Base-by-base conservation (phyloP, 352 stramenopile genomes). In the Phytophthora macrochlamydospora region DNA sequence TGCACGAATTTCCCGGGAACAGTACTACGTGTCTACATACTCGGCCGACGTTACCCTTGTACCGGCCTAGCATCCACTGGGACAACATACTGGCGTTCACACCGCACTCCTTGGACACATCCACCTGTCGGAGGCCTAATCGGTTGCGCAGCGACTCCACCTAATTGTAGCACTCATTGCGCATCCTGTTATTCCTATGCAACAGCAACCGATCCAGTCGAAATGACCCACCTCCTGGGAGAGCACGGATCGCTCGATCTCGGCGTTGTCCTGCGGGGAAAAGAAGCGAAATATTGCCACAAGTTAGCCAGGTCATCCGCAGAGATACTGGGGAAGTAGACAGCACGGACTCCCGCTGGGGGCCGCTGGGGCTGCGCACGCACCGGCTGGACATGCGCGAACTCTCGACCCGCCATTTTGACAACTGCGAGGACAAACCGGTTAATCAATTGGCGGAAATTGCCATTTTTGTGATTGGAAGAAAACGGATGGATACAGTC, bases 1-100 rank as follows among this genome's bases (percentile, higher is more conserved):
- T 24, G 18, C 18, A 24, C 18, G 18, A 24, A 24, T 24, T 24
- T 24, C 18, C 18, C 18, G 18, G 18, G 18, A 24, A 24, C 18
- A 24, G 18, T 24, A 24, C 18, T 24, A 24, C 18, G 18, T 24
- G 18, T 24, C 18, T 24, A 73, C 83, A 32, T 79, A 93, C 84
- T 58, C 86, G 76, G 0, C 78, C 84, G 49, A 94, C 81, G 52
- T 94, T 94, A 61, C 86, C 86, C 53, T 94, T 94, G 81, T 94
- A 94, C 30, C 86, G 74, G 7, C 86, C 86, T 45, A 94, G 74
- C 86, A 94, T 94, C 86, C 86, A 94, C 69, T 94, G 86, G 42
- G 86, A 94, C 45, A 94, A 76, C 86, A 94, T 94, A 62, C 80
- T 91, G 38, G 86, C 86, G 59, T 94, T 94, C 52, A 94, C 86